Conservation (phyloP, 2,329 filamentous ascomycete genomes). For the Xylaria digitata region DNA sequence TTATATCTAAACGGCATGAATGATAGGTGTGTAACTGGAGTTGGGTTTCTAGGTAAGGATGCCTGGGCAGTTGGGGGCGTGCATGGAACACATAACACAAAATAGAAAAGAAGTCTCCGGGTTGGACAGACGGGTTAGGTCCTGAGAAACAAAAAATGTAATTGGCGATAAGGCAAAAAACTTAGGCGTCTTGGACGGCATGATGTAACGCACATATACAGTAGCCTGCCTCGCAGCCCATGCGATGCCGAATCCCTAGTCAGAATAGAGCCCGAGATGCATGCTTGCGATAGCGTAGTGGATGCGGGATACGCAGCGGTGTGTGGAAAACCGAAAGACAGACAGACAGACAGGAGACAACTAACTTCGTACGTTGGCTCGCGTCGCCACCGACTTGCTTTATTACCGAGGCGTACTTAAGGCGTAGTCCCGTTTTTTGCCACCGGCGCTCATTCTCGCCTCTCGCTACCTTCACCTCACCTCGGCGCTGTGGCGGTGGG, state of each 20-base stretch:
- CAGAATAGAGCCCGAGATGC: conserved; percentile 21
- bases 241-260: conserved; percentile 11
- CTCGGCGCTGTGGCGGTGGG: conserved; percentile 8
- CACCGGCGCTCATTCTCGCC: conserved; percentile 5
- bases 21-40: conserved; percentile 6
- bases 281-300: conserved; percentile 10
- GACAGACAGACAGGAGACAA: neutral
- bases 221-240: conserved; percentile 25
- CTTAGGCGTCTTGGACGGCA: neutral
- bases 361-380: neutral
- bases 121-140: neutral
- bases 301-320: conserved; percentile 15
- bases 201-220: conserved; percentile 11
- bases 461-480: neutral
- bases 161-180: conserved; percentile 5
- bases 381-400: conserved; percentile 12
- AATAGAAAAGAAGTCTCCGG: conserved; percentile 8
- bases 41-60: neutral
- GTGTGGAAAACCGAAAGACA: conserved; percentile 4
- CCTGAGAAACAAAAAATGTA: neutral
- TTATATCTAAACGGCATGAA: neutral
- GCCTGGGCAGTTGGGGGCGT: neutral
- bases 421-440: conserved; percentile 11
- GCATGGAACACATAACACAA: neutral
- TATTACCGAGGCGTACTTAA: conserved; percentile 6